Percentiles rank a stretch among this genome's conserved stretches.
Evolutionary conservation across 371 early-diverging fungal genomes (phyloP).

Genomic region (Mucor irregularis): DNA sequence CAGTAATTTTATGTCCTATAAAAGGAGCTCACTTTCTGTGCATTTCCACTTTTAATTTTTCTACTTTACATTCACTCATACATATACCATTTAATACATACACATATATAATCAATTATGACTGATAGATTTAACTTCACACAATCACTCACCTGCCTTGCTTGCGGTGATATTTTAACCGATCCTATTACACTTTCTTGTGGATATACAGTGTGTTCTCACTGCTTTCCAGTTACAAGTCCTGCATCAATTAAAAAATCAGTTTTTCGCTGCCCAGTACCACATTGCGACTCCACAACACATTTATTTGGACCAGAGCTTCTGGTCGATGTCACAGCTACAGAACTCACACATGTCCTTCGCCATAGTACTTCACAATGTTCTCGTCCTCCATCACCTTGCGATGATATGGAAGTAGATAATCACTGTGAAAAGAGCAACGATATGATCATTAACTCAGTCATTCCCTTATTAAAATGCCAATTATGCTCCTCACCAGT

Average conservation of each 20-base stretch:
- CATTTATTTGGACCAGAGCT: constrained; percentile 30
- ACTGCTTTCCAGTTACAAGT: constrained; percentile 19
- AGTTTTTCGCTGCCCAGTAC: constrained; percentile 23
- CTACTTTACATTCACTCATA: background rate
- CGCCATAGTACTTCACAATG: background rate
- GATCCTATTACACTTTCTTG: constrained; percentile 33
- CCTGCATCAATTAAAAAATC: constrained; percentile 18
- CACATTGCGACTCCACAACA: constrained; percentile 20
- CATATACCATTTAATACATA: no score
- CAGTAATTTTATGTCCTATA: constrained; percentile 9
- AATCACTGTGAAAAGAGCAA: background rate
- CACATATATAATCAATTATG: constrained; percentile 3
- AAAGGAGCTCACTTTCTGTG: background rate
- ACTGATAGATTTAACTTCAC: constrained; percentile 15
- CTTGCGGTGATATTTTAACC: constrained; percentile 19
- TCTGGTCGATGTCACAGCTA: constrained; percentile 7
- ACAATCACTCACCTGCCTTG: constrained; percentile 23
- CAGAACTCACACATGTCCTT: constrained; percentile 10
- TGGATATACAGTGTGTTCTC: constrained; percentile 26
- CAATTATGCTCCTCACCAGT: constrained; percentile 3
- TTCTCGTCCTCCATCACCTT: constrained; percentile 10
- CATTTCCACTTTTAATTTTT: background rate
- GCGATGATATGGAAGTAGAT: background rate
- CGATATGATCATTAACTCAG: background rate
- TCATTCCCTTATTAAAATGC: constrained; percentile 7